Percentiles rank a stretch among this genome's conserved stretches.
These are phyloP conservation scores for Capronia epimyces DNA, from an alignment of 2,329 filamentous ascomycete genomes.

Conservation along the genomic window DNA sequence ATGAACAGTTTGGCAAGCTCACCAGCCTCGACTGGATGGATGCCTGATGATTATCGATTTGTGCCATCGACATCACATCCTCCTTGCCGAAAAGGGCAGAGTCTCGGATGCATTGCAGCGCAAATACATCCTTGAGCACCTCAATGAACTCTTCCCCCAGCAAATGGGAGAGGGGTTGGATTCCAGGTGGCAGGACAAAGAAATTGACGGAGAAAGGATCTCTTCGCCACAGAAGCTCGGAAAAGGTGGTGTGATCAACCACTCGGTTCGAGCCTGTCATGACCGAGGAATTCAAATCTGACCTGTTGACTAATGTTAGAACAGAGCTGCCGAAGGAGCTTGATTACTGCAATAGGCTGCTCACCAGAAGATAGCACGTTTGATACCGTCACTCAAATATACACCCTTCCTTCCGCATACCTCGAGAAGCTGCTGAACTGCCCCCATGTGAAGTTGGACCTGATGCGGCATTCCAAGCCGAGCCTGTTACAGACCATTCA, in stretches of 20 bases:
- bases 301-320: constrained; percentile 32
- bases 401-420: constrained; percentile 32
- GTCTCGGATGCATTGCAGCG: constrained; percentile 39
- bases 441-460: constrained; percentile 42
- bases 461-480: constrained; percentile 35
- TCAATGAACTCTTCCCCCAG: constrained; percentile 34
- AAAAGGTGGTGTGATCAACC: constrained; percentile 40
- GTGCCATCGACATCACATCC: constrained; percentile 31
- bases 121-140: constrained; percentile 38
- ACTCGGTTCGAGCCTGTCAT: constrained; percentile 39
- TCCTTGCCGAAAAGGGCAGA: constrained; percentile 11
- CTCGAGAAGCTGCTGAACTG: constrained; percentile 36
- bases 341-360: no score
- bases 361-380: constrained; percentile 45
- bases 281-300: constrained; percentile 42
- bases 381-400: constrained; percentile 38
- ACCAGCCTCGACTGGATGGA: constrained; percentile 41
- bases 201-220: constrained; percentile 32
- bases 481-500: constrained; percentile 31
- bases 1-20: constrained; percentile 25
- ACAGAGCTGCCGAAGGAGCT: background rate
- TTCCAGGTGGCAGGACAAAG: constrained; percentile 36
- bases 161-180: constrained; percentile 28
- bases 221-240: constrained; percentile 40
- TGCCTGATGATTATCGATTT: constrained; percentile 40